Percentiles rank a stretch among this genome's conserved stretches.
These are phyloP conservation scores for Diutina scorzettiae DNA, from an alignment of 1,139 yeast genomes.

Conservation along the genomic window DNA sequence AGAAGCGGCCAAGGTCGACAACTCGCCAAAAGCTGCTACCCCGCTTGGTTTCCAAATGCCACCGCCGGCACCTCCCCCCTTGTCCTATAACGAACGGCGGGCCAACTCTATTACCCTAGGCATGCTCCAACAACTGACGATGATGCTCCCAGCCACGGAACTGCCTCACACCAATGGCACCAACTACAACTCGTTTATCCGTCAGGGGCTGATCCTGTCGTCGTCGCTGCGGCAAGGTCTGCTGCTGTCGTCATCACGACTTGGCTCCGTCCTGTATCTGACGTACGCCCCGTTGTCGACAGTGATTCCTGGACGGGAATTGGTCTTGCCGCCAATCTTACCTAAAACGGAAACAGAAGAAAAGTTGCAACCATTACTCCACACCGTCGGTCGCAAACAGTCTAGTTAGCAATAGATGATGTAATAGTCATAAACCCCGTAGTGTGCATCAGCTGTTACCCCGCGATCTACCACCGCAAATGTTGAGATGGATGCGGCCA, in stretches of 20 bases:
- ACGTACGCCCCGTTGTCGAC: constrained; percentile 2
- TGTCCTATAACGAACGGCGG: not conserved
- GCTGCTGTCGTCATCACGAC: not conserved
- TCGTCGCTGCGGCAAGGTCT: constrained; percentile 3
- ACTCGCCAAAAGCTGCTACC: not conserved
- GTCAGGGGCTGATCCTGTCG: constrained; percentile 3
- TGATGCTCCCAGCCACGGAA: not conserved
- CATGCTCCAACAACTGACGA: not conserved
- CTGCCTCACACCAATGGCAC: not conserved
- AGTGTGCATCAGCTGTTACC: too few relatives aligned
- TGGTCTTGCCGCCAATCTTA: not conserved
- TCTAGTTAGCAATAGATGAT: not conserved
- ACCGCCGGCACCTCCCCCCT: not conserved
- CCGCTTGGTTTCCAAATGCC: too few relatives aligned
- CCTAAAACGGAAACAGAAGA: not conserved
- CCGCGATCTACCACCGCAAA: too few relatives aligned
- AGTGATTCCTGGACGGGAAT: not conserved
- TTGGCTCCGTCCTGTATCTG: constrained; percentile 4
- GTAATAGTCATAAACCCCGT: too few relatives aligned
- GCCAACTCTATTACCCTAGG: constrained; percentile 1
- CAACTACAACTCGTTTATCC: constrained; percentile 2
- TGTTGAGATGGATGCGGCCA: too few relatives aligned
- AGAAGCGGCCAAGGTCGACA: not conserved
- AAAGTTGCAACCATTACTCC: constrained; percentile 1
- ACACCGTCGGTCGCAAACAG: not conserved